Percentiles rank a stretch among this genome's conserved stretches.
These are phyloP conservation scores for Leccinum arenicola DNA, from an alignment of 768 basidiomycete genomes.

Conservation along the genomic window DNA sequence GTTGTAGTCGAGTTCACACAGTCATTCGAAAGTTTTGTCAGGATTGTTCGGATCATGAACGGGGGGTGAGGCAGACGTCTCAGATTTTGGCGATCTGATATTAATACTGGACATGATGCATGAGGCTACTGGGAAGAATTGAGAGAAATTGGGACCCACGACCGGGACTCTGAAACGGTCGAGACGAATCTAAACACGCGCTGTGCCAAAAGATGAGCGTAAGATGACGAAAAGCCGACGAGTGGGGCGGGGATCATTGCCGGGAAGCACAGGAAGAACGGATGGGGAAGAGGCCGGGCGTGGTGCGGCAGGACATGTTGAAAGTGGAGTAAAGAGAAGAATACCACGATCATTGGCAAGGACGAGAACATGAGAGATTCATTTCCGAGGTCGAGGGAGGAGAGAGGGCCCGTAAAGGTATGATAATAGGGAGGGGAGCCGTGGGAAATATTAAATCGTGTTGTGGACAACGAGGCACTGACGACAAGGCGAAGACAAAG, in stretches of 20 bases:
- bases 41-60: slow-evolving; percentile 28
- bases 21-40: slow-evolving; percentile 19
- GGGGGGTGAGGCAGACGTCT: slow-evolving; percentile 22
- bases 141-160: neutral
- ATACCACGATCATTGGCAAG: slow-evolving; percentile 26
- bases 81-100: slow-evolving; percentile 30
- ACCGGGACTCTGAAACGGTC: neutral
- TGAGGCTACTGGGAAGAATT: slow-evolving; percentile 19
- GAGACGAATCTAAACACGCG: neutral
- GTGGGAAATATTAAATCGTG: slow-evolving; percentile 3
- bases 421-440: slow-evolving; percentile 21
- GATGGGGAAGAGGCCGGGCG: slow-evolving; percentile 18
- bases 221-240: neutral
- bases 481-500: slow-evolving; percentile 10
- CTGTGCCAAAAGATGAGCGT: neutral
- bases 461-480: slow-evolving; percentile 21
- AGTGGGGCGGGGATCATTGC: slow-evolving; percentile 21
- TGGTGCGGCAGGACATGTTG: slow-evolving; percentile 28
- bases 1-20: slow-evolving; percentile 20
- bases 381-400: slow-evolving; percentile 29
- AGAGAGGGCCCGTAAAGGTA: slow-evolving; percentile 16
- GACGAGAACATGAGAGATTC: slow-evolving; percentile 32
- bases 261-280: slow-evolving; percentile 11
- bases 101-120: slow-evolving; percentile 29
- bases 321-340: slow-evolving; percentile 27